Base-by-base conservation (phyloP, 2,329 filamentous ascomycete genomes). In the Clarireedia sp. region DNA sequence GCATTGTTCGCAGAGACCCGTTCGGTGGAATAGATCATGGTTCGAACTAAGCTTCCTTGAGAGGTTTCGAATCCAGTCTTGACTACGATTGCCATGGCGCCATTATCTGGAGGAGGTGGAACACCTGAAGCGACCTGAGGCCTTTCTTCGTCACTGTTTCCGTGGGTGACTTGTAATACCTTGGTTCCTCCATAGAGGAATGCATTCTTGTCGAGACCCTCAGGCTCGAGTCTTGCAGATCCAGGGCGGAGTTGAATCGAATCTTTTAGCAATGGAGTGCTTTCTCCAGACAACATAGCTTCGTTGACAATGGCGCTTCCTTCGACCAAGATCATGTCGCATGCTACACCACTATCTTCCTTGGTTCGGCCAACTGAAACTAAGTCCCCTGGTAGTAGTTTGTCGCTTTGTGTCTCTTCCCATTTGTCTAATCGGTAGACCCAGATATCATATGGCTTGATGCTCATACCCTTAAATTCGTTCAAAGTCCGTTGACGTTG, bases 21-120 rank as follows among this genome's bases (percentile, higher is more conserved):
- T 72, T 99, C 94, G 1, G 94, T 99, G 1, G 95, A 96, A 76
- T 96, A 99, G 67, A 99, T 99, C 94, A 99, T 99, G 63, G 94
- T 99, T 60, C 94, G 88, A 58, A 99, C 94, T 58, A 99, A 81
- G 72, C 90, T 96, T 60, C 94, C 94, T 73, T 99, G 95, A 55
- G 92, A 97, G 10, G 94, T 99, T 74, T 99, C 95, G 67, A 99
- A 99, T 12, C 94, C 94, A 53, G 94, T 99, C 80, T 96, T 97
- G 67, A 91, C 86, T 46, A 99, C 90, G 60, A 99, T 82, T 59
- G 91, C 94, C 77, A 97, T 82, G 37, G 91, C 94, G 52, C 94
- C 94, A 65, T 94, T 89, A 71, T 99, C 94, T 0, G 95, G 94
- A 37, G 94, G 86, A n/a, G 82, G 67, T 16, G 86, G 83, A 12